Conservation (phyloP, 1,139 yeast genomes). For the Diutina scorzettiae region DNA sequence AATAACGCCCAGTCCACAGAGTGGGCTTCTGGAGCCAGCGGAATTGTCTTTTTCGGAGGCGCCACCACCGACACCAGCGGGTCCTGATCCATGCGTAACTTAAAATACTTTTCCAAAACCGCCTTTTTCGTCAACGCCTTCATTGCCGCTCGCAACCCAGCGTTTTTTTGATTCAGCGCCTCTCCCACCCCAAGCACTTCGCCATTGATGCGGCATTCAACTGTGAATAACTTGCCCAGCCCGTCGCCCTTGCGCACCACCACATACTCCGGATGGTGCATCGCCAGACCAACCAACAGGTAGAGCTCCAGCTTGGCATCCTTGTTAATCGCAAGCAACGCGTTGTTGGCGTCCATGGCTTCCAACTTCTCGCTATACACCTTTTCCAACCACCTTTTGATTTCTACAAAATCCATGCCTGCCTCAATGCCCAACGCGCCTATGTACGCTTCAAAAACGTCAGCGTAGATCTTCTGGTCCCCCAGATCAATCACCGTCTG, state of each 20-base stretch:
- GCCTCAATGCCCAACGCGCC: slow-evolving; percentile 70
- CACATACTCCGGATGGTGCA: slow-evolving; percentile 54
- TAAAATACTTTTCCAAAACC: slow-evolving; percentile 52
- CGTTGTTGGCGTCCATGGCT: neutral
- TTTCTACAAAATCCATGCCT: slow-evolving; percentile 16
- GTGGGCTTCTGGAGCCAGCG: neutral
- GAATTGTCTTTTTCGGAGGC: neutral
- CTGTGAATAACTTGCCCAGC: slow-evolving; percentile 37
- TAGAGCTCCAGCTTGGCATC: slow-evolving; percentile 73
- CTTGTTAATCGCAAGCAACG: slow-evolving; percentile 18
- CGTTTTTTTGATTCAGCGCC: slow-evolving; percentile 52
- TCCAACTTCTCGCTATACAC: neutral
- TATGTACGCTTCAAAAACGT: slow-evolving; percentile 81
- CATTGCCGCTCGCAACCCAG: slow-evolving; percentile 65
- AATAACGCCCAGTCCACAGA: slow-evolving; percentile 8
- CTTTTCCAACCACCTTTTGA: neutral
- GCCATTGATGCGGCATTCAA: slow-evolving; percentile 48
- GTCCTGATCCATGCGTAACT: slow-evolving; percentile 50
- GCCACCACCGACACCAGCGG: slow-evolving; percentile 27
- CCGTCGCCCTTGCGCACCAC: slow-evolving; percentile 37
- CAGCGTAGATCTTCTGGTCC: slow-evolving; percentile 51
- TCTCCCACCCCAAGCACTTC: slow-evolving; percentile 42
- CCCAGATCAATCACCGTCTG: slow-evolving; percentile 25
- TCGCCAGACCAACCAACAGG: slow-evolving; percentile 68
- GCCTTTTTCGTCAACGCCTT: slow-evolving; percentile 48